A percentile compares a stretch with the other conserved stretches of the same genome.
These are phyloP conservation scores for Diaporthe citri DNA, from an alignment of 2,329 filamentous ascomycete genomes.

Conservation along the genomic window DNA sequence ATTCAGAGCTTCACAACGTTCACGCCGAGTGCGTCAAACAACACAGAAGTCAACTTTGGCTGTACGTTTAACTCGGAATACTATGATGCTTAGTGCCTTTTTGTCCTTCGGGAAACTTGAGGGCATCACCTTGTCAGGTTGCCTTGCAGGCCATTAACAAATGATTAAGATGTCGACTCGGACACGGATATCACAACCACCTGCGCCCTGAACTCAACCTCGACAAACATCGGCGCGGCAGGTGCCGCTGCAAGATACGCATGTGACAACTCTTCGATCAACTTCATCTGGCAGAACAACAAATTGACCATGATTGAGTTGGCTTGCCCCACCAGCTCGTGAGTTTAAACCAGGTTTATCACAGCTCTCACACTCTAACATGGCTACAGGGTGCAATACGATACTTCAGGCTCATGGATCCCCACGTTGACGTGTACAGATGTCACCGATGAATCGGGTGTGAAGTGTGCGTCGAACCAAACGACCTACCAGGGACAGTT, in stretches of 20 bases:
- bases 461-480: conserved; percentile 33
- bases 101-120: neutral
- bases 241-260: conserved; percentile 54
- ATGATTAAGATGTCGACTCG: conserved; percentile 47
- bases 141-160: neutral
- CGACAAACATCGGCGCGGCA: conserved; percentile 50
- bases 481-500: conserved; percentile 23
- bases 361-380: conserved; percentile 7
- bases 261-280: conserved; percentile 56
- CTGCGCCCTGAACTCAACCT: conserved; percentile 60
- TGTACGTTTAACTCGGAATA: conserved; percentile 44
- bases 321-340: conserved; percentile 50
- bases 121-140: neutral
- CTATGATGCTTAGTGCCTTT: neutral
- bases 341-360: neutral
- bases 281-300: conserved; percentile 58
- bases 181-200: conserved; percentile 55
- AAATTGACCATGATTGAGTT: conserved; percentile 59
- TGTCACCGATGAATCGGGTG: conserved; percentile 14
- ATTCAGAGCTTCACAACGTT: conserved; percentile 53
- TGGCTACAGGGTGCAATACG: conserved; percentile 21
- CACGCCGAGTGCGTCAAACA: conserved; percentile 48
- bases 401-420: conserved; percentile 36
- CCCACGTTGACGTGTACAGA: conserved; percentile 31
- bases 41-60: conserved; percentile 54